phyloP scores from a whole-genome alignment of 2,329 filamentous ascomycete genomes.

The Trichoderma oligosporum region DNA sequence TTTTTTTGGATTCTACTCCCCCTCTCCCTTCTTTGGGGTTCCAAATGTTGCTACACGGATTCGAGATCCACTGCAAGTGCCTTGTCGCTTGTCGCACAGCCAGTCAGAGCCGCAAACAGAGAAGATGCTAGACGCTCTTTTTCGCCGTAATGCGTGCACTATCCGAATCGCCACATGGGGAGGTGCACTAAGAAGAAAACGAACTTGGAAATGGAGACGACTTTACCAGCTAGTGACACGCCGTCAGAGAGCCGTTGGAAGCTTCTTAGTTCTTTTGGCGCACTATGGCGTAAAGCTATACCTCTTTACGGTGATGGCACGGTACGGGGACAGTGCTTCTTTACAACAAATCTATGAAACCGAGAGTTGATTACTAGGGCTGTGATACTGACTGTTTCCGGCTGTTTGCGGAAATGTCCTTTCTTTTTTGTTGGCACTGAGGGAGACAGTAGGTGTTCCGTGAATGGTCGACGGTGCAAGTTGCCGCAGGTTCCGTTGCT shows the following conservation, averaged over 20 bases:
- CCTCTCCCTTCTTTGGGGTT: constrained; percentile 12
- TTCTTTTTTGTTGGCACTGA: constrained; percentile 10
- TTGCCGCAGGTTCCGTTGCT: constrained; percentile 7
- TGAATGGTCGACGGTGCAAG: constrained; percentile 6
- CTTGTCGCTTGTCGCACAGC: constrained; percentile 7
- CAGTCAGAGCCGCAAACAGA: constrained; percentile 16
- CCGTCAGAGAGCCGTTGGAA: constrained; percentile 16
- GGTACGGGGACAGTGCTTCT: constrained; percentile 14
- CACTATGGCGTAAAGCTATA: neutral
- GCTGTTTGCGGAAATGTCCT: neutral
- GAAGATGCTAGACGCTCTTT: neutral
- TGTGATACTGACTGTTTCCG: constrained; percentile 4
- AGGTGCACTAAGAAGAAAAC: constrained; percentile 8
- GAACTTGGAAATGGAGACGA: constrained; percentile 9
- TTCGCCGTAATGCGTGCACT: constrained; percentile 7
- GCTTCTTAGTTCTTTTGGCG: constrained; percentile 3
- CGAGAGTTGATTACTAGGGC: neutral
- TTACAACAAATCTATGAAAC: neutral
- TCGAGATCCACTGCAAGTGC: constrained; percentile 14
- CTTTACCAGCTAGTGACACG: constrained; percentile 16
- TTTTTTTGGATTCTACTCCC: too few relatives aligned
- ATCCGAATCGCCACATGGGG: constrained; percentile 9
- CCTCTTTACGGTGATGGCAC: neutral
- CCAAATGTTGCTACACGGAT: constrained; percentile 16
- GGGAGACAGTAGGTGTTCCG: constrained; percentile 5